Evolutionary conservation across 2,329 filamentous ascomycete genomes (phyloP).

Genomic region (Monilinia aucupariae): DNA sequence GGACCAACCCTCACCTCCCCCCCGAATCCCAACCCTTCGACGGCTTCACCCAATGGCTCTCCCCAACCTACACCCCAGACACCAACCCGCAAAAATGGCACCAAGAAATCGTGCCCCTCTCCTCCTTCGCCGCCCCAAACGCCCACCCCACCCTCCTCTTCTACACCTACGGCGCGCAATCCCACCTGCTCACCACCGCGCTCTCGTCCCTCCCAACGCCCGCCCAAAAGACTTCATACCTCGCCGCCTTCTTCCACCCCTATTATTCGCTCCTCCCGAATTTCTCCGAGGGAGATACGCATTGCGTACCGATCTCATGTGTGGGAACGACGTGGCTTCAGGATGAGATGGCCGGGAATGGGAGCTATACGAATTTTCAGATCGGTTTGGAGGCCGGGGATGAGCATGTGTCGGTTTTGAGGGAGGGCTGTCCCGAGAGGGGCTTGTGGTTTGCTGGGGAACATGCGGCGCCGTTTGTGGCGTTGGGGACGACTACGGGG

Average conservation of each 20-base stretch:
- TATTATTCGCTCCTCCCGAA: constrained; percentile 60
- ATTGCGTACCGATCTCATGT: no score
- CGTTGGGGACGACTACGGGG: constrained; percentile 80
- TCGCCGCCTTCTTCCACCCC: constrained; percentile 49
- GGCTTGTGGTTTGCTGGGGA: constrained; percentile 62
- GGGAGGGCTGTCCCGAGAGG: constrained; percentile 28
- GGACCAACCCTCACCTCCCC: constrained; percentile 37
- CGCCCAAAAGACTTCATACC: constrained; percentile 30
- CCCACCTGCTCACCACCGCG: constrained; percentile 32
- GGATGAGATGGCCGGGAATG: constrained; percentile 61
- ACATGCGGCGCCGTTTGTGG: constrained; percentile 82
- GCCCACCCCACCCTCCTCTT: no score
- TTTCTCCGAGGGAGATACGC: constrained; percentile 41
- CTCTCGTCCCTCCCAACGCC: constrained; percentile 20
- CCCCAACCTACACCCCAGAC: constrained; percentile 49
- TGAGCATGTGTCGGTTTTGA: constrained; percentile 51
- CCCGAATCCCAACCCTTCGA: constrained; percentile 23
- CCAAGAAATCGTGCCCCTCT: constrained; percentile 57
- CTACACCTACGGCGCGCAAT: constrained; percentile 45
- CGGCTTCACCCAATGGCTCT: constrained; percentile 56
- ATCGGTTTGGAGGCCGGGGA: constrained; percentile 52
- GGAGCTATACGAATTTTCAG: constrained; percentile 65
- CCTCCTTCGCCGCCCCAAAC: constrained; percentile 45
- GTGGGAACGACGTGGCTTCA: constrained; percentile 60
- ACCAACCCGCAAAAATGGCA: constrained; percentile 51